phyloP scores from a whole-genome alignment of 345 rosid genomes.

The Turnera subulata region DNA sequence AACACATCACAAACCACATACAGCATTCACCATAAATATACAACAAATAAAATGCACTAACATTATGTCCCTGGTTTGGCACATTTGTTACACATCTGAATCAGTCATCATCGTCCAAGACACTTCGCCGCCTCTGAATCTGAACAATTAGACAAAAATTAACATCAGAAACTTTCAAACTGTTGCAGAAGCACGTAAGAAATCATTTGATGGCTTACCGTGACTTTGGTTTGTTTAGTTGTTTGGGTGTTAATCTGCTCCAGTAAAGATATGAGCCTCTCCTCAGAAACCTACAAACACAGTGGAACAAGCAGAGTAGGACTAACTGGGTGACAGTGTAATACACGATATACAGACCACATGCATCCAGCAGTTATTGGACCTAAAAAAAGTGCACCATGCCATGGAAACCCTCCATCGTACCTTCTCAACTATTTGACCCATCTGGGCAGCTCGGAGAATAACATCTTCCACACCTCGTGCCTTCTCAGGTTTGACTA shows the following conservation, averaged over 20 bases:
- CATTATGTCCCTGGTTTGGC: not conserved
- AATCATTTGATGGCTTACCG: conserved; percentile 37
- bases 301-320: not conserved
- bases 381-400: not conserved
- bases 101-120: conserved; percentile 83
- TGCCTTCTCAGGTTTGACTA: conserved; percentile 99
- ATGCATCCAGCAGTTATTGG: not conserved
- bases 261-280: conserved; percentile 75
- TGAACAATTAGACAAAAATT: conserved; percentile 24
- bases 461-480: conserved; percentile 90
- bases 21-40: not conserved
- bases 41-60: not conserved
- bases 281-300: conserved; percentile 70
- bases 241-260: conserved; percentile 96
- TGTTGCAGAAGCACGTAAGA: not conserved
- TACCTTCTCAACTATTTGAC: conserved; percentile 94
- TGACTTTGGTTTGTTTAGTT: conserved; percentile 86
- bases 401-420: conserved; percentile 5
- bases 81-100: conserved; percentile 2
- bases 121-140: conserved; percentile 94
- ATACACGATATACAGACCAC: not conserved
- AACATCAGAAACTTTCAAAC: not conserved
- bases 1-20: not conserved
- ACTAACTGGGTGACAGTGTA: not conserved
- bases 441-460: conserved; percentile 85